phyloP scores from a whole-genome alignment of 495 filamentous ascomycete species.

The Podospora comata region DNA sequence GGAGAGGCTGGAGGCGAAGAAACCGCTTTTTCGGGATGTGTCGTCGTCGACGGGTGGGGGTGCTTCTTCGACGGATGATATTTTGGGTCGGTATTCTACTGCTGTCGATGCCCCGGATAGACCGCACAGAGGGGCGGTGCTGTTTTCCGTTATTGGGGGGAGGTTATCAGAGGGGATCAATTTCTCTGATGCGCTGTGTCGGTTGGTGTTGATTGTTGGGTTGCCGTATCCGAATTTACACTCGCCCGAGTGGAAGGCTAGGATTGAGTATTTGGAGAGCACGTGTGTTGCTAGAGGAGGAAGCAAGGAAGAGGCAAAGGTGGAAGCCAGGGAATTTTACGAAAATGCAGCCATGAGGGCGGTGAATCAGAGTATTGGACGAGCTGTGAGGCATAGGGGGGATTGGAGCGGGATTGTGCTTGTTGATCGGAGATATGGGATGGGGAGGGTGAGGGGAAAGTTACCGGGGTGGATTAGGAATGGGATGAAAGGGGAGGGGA shows the following conservation, averaged over 20 bases:
- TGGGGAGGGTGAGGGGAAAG: slow-evolving; percentile 66
- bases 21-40: slow-evolving; percentile 62
- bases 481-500: slow-evolving; percentile 48
- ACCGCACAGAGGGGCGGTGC: slow-evolving; percentile 57
- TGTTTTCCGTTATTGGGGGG: slow-evolving; percentile 93
- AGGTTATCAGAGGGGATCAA: slow-evolving; percentile 97
- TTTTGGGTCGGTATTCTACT: slow-evolving; percentile 66
- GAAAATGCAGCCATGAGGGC: slow-evolving; percentile 96
- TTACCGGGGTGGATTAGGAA: slow-evolving; percentile 84
- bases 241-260: slow-evolving; percentile 87
- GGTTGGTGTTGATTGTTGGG: slow-evolving; percentile 84
- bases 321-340: slow-evolving; percentile 76
- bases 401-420: slow-evolving; percentile 92
- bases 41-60: slow-evolving; percentile 42
- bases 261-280: slow-evolving; percentile 79
- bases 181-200: slow-evolving; percentile 87
- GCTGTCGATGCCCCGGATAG: slow-evolving; percentile 52
- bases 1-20: slow-evolving; percentile 56
- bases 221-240: slow-evolving; percentile 90
- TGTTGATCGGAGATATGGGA: slow-evolving; percentile 73
- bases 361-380: slow-evolving; percentile 93
- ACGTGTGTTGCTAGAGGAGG: slow-evolving; percentile 41
- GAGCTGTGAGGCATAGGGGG: slow-evolving; percentile 80
- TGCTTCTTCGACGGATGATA: slow-evolving; percentile 56
- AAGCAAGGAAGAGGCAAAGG: slow-evolving; percentile 49